These are phyloP conservation scores for Carex parvula DNA, from an alignment of 176 grass and related monocot species.

Conservation along the genomic window DNA sequence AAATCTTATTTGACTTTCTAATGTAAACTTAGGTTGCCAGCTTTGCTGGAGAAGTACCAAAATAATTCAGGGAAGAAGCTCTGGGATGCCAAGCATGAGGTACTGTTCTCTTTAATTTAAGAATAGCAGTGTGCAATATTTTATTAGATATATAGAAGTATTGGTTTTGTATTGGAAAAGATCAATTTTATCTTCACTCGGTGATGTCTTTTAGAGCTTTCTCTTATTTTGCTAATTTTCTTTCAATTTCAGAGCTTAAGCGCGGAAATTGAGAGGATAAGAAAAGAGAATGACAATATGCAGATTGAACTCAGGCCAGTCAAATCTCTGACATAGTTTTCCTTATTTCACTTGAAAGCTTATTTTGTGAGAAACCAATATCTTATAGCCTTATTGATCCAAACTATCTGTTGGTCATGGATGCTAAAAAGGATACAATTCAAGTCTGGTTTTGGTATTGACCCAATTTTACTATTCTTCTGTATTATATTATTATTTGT, in stretches of 20 bases:
- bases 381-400: background rate
- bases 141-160: background rate
- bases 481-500: background rate
- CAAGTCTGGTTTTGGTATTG: background rate
- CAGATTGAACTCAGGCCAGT: slow-evolving; percentile 87
- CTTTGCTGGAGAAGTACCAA: slow-evolving; percentile 92
- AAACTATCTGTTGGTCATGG: background rate
- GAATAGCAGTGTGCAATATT: background rate
- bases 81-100: slow-evolving; percentile 94
- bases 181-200: background rate
- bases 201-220: background rate
- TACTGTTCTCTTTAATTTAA: slow-evolving; percentile 28
- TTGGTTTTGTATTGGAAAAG: background rate
- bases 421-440: background rate
- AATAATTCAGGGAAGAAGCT: slow-evolving; percentile 84
- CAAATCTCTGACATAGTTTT: background rate
- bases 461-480: background rate
- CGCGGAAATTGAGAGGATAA: slow-evolving; percentile 79
- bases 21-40: slow-evolving; percentile 49
- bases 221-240: background rate
- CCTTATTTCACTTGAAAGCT: background rate
- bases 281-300: slow-evolving; percentile 97
- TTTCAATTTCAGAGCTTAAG: slow-evolving; percentile 59
- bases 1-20: background rate
- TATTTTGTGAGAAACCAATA: background rate